These are phyloP conservation scores for Neurospora tetrasperma DNA, from an alignment of 495 filamentous ascomycete species.

Conservation along the genomic window DNA sequence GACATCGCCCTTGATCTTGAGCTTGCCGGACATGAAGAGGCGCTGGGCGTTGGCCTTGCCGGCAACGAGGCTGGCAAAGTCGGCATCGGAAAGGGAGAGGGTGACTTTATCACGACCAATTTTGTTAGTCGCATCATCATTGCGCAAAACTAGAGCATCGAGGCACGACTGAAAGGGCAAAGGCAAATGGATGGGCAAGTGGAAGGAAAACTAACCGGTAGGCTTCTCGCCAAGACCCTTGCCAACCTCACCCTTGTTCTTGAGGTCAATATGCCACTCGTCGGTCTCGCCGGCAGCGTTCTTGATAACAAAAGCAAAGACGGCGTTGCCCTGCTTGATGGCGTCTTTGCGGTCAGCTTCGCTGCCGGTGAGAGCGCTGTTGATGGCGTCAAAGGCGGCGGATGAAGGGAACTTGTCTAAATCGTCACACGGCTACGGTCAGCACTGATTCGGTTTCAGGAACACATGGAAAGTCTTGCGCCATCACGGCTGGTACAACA, in stretches of 20 bases:
- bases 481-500: neutral
- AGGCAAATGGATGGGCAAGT: neutral
- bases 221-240: conserved; percentile 72
- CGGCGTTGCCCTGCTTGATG: conserved; percentile 73
- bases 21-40: conserved; percentile 91
- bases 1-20: conserved; percentile 96
- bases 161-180: neutral
- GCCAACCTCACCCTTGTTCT: conserved; percentile 73
- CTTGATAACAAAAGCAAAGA: conserved; percentile 89
- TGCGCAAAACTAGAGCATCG: neutral
- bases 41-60: conserved; percentile 93
- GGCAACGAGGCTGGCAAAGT: conserved; percentile 70
- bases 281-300: conserved; percentile 68
- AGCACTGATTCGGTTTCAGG: conserved; percentile 1
- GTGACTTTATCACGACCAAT: conserved; percentile 48
- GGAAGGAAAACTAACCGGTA: conserved; percentile 49
- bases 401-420: conserved; percentile 85
- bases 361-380: conserved; percentile 55
- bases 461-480: neutral
- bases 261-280: conserved; percentile 92
- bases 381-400: conserved; percentile 81
- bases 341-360: conserved; percentile 74
- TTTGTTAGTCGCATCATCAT: neutral
- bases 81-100: conserved; percentile 69
- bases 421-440: neutral